Base-by-base conservation (phyloP, 1,139 yeast genomes). In the Ogataea hybrid region DNA sequence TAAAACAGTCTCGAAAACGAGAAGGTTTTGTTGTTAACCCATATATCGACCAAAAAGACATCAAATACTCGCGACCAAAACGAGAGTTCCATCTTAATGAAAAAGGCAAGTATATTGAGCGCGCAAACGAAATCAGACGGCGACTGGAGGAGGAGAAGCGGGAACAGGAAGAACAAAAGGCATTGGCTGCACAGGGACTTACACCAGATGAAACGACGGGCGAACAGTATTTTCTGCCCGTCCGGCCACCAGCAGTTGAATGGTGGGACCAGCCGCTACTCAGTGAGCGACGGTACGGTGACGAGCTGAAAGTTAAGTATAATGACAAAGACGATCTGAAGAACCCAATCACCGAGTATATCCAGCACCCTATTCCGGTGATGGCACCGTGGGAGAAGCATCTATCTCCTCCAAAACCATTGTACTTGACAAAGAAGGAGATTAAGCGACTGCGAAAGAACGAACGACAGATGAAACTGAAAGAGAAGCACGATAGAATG, bases 341-440 rank as follows among this genome's bases (percentile, higher is more conserved):
- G 3, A 70, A 77, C 20, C 77, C 81, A 0, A 71, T 84, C 2
- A 72, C 88, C 0, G 58, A 66, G 18, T 86, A 82, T 55, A 71
- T 90, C 4, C 94, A 86, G 51, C 97, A 89, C 61, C 97, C 97
- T 0, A 79, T 80, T 3, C 82, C 88, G 0, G 63, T 82, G 1
- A 63, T 66, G 8, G 73, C 88, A 0, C 75, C 82, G 1, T 75
- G 79, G 76, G 81, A 74, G 29, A 69, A 67, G 40, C 72, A 70
- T 38, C 48, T 58, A 17, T 63, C 67, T 1, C 71, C 73, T 0
- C 67, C 66, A 1, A 65, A 70, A 31, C 74, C 79, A 1, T 58
- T 84, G 50, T 78, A 71, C 53, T 67, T 92, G 46, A 92, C 97
- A 1, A 84, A 85, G 57, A 70, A 75, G 48, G 98, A 94, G 61